Conservation (phyloP, 1,284 basidiomycete species). For the Moesziomyces parantarcticus region DNA sequence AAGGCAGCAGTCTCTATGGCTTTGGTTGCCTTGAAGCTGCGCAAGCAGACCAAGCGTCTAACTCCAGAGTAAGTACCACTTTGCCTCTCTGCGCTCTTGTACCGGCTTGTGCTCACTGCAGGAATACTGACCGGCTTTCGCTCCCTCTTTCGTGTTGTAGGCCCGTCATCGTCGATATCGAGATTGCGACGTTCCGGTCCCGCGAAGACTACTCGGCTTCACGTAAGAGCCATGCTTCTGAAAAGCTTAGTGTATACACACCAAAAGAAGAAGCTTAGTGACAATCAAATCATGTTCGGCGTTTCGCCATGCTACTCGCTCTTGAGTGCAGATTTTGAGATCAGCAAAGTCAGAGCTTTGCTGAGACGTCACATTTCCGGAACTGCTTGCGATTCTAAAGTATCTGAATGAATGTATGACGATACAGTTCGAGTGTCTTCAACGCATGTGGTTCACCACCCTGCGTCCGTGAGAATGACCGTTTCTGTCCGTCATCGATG, state of each 20-base stretch:
- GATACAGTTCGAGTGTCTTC: too few species aligned
- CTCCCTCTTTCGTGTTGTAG: neutral
- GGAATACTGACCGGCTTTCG: neutral
- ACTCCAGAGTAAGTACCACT: conserved; percentile 7
- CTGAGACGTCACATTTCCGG: too few species aligned
- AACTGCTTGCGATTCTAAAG: too few species aligned
- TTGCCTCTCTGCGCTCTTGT: too few species aligned
- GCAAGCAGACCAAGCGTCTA: neutral
- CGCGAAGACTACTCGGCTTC: conserved; percentile 1
- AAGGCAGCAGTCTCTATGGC: conserved; percentile 1
- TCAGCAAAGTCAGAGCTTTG: too few species aligned
- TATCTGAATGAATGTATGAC: too few species aligned
- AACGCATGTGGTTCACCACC: too few species aligned
- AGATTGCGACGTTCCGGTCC: conserved; percentile 18
- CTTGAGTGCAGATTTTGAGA: too few species aligned
- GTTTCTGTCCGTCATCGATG: too few species aligned
- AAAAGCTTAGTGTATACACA: conserved; percentile 2
- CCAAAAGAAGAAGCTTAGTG: conserved; percentile 4
- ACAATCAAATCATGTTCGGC: too few species aligned
- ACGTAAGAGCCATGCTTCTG: conserved; percentile 5
- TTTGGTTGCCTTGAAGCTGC: conserved; percentile 5
- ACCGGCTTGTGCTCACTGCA: neutral
- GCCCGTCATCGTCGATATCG: conserved; percentile 15
- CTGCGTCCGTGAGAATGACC: too few species aligned
- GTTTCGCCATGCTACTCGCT: too few species aligned